A percentile compares a stretch with the other conserved stretches of the same genome.
Evolutionary conservation across 139 green algal species (phyloP).

Genomic region (Desmodesmus armatus): DNA sequence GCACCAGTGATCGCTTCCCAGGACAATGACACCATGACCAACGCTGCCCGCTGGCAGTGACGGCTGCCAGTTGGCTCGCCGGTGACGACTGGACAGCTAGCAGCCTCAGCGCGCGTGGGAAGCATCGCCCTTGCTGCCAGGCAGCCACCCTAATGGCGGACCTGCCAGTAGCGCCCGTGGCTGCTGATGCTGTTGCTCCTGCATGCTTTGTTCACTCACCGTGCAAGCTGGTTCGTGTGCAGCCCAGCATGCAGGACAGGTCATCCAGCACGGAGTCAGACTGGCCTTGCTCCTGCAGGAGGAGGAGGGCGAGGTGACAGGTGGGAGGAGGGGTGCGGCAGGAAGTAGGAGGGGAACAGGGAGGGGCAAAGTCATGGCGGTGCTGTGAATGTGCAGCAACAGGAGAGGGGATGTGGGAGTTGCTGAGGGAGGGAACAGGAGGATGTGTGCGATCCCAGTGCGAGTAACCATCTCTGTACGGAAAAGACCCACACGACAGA

Average conservation of each 20-base stretch:
- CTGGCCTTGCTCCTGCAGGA: slow-evolving; percentile 84
- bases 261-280: slow-evolving; percentile 94
- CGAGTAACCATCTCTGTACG: too few species aligned
- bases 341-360: neutral
- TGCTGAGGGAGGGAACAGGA: too few species aligned
- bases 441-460: too few species aligned
- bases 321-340: neutral
- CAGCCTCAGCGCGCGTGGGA: too few species aligned
- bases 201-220: slow-evolving; percentile 58
- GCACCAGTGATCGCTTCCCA: too few species aligned
- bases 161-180: neutral
- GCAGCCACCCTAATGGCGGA: too few species aligned
- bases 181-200: neutral
- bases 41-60: too few species aligned
- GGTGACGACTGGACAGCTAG: too few species aligned
- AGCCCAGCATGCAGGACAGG: slow-evolving; percentile 95
- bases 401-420: neutral
- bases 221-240: slow-evolving; percentile 92
- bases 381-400: neutral
- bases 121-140: too few species aligned
- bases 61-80: too few species aligned
- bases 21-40: too few species aligned
- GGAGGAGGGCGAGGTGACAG: neutral
- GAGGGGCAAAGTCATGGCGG: neutral
- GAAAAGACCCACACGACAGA: too few species aligned